Percentiles rank a stretch among this genome's conserved stretches.
Conservation (phyloP, 73 alveolate genomes). For the Stentor coeruleus region DNA sequence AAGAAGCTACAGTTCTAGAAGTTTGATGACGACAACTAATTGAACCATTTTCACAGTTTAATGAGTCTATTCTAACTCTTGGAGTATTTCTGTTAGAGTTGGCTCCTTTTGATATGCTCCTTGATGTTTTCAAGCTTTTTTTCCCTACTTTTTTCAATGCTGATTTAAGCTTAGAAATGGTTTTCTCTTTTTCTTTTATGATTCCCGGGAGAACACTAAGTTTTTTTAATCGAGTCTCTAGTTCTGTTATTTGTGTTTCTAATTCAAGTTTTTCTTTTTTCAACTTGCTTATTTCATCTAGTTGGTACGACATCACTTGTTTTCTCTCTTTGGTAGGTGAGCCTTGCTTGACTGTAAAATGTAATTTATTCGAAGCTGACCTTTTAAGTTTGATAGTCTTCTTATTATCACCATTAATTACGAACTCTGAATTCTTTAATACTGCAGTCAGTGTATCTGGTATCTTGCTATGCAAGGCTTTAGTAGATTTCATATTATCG, state of each 20-base stretch:
- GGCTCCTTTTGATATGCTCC: not conserved
- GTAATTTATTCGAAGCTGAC: not conserved
- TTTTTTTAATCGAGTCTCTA: not conserved
- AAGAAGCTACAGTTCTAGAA: not conserved
- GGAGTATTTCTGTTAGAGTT: not conserved
- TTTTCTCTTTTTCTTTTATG: not conserved
- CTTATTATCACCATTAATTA: not conserved
- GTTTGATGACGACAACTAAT: not conserved
- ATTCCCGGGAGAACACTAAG: not conserved
- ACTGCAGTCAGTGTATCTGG: conserved; percentile 8
- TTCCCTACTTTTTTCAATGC: not conserved
- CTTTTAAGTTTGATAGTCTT: not conserved
- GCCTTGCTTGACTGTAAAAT: too few species aligned
- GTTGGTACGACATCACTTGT: not conserved
- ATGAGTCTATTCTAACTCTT: not conserved
- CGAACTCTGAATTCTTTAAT: not conserved
- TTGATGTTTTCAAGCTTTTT: too few species aligned
- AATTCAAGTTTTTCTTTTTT: not conserved
- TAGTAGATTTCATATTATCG: not conserved
- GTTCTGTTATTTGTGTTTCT: not conserved
- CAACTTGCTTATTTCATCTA: not conserved
- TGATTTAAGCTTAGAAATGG: not conserved
- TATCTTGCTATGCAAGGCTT: not conserved
- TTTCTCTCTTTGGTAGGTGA: not conserved
- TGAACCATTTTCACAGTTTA: not conserved